These are phyloP conservation scores for Skeletonema marinoi DNA, from an alignment of 108 stramenopile species.

Conservation along the genomic window DNA sequence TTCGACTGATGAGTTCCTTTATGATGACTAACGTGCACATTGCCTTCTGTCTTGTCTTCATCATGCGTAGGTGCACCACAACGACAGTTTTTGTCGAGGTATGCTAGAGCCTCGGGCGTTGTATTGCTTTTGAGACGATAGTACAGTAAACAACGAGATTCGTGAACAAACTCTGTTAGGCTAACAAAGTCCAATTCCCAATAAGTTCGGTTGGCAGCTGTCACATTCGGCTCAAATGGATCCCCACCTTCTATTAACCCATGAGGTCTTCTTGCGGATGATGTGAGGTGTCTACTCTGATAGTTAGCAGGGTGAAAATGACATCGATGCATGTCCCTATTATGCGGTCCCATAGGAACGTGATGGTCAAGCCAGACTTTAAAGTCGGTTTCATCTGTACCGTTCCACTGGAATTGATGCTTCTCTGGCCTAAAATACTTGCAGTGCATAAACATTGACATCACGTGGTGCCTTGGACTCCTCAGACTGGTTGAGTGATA, in stretches of 20 bases:
- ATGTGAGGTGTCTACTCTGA: constrained; percentile 16
- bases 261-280: neutral
- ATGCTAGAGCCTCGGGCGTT: neutral
- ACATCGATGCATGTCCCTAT: neutral
- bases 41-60: neutral
- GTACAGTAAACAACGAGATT: constrained; percentile 16
- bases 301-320: constrained; percentile 25
- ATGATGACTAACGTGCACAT: constrained; percentile 6
- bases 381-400: constrained; percentile 9
- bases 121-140: constrained; percentile 1
- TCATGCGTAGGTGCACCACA: neutral
- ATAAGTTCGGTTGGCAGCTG: constrained; percentile 8
- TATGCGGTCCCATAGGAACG: neutral
- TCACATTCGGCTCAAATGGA: constrained; percentile 8
- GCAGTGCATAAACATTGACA: constrained; percentile 8
- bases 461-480: constrained; percentile 23
- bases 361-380: constrained; percentile 17
- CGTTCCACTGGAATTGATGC: neutral
- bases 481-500: constrained; percentile 7
- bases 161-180: constrained; percentile 11
- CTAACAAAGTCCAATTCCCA: constrained; percentile 15
- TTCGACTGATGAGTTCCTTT: neutral
- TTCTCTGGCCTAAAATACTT: constrained; percentile 5
- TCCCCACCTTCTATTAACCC: neutral
- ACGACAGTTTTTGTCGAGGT: constrained; percentile 6